Base-by-base conservation (phyloP, 352 stramenopile genomes). In the Phytophthora sansomeana region DNA sequence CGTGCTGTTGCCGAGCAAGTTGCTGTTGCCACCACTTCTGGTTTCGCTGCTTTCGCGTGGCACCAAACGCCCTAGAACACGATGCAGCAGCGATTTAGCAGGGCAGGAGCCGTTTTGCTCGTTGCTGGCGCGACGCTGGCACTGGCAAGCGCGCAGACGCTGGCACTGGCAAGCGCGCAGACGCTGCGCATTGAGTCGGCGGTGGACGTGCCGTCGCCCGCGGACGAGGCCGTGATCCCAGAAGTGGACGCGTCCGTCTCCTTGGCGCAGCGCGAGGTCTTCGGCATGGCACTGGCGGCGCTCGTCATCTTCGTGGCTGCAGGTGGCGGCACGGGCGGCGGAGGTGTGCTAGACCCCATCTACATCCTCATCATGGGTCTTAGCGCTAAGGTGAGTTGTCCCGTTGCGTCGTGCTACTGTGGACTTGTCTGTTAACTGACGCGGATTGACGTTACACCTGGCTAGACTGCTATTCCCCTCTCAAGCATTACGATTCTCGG, bases 401-500 rank as follows among this genome's bases (percentile, higher is more conserved):
- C 13, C 24, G 13, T n/a, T 29, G 39, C 29, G 7, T 44, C 24
- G 21, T 24, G 21, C 21, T 24, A 24, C 21, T 24, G 21, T 24
- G 21, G 21, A 24, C 21, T 38, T 44, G 19, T 64, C 14, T 29
- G 41, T 29, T 19, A 38, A 33, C 16, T 53, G 47, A 52, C 42
- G 16, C 38, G 39, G n/a, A 13, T 29, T 61, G 11, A 28, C 29
- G 29, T 53, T 13, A 35, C 3, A 38, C 56, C 19, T 42, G 36
- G 19, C 14, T 16, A 88, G 81, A 87, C 90, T 32, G 96, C 96
- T 36, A 98, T 99, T 59, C 94, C 97, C 6, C 79, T 99, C 10
- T 97, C 84, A n/a, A 98, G 98, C 58, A 92, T 98, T 41, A 99
- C 95, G 28, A 98, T 99, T 46, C 89, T 99, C 52, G 97, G 96